Percentiles rank a stretch among this genome's conserved stretches.
These are phyloP conservation scores for Suillus subaureus DNA, from an alignment of 768 basidiomycete genomes.

Conservation along the genomic window DNA sequence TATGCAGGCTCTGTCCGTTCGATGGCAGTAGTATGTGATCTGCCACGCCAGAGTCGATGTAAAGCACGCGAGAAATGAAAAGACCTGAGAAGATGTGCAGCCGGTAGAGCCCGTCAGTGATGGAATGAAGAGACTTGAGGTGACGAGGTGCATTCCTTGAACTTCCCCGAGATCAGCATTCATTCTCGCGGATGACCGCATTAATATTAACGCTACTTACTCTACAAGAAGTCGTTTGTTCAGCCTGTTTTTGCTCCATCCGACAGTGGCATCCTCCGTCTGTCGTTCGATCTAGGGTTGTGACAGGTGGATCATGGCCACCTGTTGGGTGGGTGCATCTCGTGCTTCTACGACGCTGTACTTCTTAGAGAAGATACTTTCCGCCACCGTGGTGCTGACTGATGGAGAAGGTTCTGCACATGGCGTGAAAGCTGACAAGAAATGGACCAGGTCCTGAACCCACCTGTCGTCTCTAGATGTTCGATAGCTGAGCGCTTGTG, in stretches of 20 bases:
- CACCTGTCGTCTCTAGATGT: neutral
- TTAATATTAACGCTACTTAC: too few species aligned
- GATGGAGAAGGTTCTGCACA: neutral
- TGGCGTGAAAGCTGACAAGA: neutral
- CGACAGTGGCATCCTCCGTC: neutral
- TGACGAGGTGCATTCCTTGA: neutral
- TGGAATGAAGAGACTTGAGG: too few species aligned
- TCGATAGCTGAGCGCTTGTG: neutral
- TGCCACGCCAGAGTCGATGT: too few species aligned
- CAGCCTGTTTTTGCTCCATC: neutral
- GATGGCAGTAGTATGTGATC: too few species aligned
- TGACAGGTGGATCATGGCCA: neutral
- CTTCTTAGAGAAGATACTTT: neutral
- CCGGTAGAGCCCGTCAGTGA: too few species aligned
- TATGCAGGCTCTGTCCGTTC: too few species aligned
- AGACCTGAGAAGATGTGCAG: too few species aligned
- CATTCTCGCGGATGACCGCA: too few species aligned
- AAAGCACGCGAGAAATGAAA: too few species aligned
- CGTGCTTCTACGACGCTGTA: too few species aligned
- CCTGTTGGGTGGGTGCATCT: neutral
- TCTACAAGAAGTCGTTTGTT: neutral
- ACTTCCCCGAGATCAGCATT: neutral
- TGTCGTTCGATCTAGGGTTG: too few species aligned
- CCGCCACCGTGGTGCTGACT: neutral
- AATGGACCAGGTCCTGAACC: too few species aligned